Evolutionary conservation across 2,329 filamentous ascomycete species (phyloP).

Genomic region (Elsinoe ampelina): DNA sequence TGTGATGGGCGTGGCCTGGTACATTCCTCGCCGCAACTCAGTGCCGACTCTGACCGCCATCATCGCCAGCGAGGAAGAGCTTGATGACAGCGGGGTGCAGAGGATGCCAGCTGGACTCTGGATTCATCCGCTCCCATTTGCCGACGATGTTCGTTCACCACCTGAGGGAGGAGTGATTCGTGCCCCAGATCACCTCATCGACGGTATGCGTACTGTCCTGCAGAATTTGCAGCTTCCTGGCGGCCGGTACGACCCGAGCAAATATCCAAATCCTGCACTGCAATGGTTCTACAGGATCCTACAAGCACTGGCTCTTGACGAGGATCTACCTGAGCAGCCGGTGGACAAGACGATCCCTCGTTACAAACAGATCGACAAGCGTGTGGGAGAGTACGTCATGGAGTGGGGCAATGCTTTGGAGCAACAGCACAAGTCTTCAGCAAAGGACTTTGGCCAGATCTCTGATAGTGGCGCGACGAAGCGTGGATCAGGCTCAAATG

Average conservation of each 20-base stretch:
- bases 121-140: constrained; percentile 79
- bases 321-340: constrained; percentile 67
- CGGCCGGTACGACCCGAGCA: constrained; percentile 70
- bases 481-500: constrained; percentile 14
- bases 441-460: constrained; percentile 27
- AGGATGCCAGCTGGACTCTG: constrained; percentile 75
- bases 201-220: constrained; percentile 72
- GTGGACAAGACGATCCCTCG: constrained; percentile 77
- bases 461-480: constrained; percentile 30
- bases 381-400: constrained; percentile 67
- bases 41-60: constrained; percentile 72
- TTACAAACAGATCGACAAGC: constrained; percentile 80
- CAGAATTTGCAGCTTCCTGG: constrained; percentile 84
- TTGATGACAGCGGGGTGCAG: constrained; percentile 58
- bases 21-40: constrained; percentile 70
- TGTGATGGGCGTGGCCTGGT: constrained; percentile 85
- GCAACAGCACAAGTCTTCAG: constrained; percentile 42
- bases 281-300: constrained; percentile 98
- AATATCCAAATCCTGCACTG: constrained; percentile 74
- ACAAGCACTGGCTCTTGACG: constrained; percentile 82
- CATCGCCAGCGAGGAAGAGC: constrained; percentile 60
- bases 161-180: constrained; percentile 51
- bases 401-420: constrained; percentile 67
- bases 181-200: constrained; percentile 62
- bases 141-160: constrained; percentile 72